Evolutionary conservation across 192 early-diverging fungal genomes (phyloP), one percentile per base, ranked within the genome.

Genomic region (Fimicolochytrium jonesii): DNA sequence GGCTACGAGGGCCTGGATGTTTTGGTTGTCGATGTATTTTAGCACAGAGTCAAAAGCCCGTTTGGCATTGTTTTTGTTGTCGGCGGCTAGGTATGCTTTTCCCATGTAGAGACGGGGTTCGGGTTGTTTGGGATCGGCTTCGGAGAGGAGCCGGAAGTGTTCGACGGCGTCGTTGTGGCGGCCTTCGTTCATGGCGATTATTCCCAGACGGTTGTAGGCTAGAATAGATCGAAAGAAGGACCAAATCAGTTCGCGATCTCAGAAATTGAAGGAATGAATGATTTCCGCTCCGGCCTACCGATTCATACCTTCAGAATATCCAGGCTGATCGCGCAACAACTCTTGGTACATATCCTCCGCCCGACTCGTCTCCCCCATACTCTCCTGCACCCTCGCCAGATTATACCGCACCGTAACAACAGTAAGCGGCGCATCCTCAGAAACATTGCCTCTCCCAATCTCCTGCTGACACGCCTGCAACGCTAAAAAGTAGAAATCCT

Each of bases 11-110:
- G 92, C 86, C 60, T 91, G 91, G 15, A 82, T 52, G 61, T 94
- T 87, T 52, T 92, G 79, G 42, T 86, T 88, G 64, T 90, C 83
- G 26, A 87, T 82, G 23, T 84, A 84, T 60, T 85, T 83, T 10
- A 94, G 73, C 0, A 95, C 88, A 31, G 84, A 78, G 62, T 92
- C 91, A 70, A 86, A 87, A 6, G 81, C 82, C 39, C 85, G 86
- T 26, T 90, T 81, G 26, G 88, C 87, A 13, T 81, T 77, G 47
- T 80, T 78, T 43, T 83, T 78, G 57, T 85, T 74, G 13, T 81
- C 80, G 29, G 75, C 80, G 23, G 74, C 74, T 49, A 79, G 69
- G 54, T 89, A 85, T 35, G 85, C 74, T 52, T 77, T 69, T 4
- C 90, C 94, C 43, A 91, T 79, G 71, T 94, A 61, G 29, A 90